Base-by-base conservation (phyloP, 768 basidiomycete species). In the Collybia mongolica region DNA sequence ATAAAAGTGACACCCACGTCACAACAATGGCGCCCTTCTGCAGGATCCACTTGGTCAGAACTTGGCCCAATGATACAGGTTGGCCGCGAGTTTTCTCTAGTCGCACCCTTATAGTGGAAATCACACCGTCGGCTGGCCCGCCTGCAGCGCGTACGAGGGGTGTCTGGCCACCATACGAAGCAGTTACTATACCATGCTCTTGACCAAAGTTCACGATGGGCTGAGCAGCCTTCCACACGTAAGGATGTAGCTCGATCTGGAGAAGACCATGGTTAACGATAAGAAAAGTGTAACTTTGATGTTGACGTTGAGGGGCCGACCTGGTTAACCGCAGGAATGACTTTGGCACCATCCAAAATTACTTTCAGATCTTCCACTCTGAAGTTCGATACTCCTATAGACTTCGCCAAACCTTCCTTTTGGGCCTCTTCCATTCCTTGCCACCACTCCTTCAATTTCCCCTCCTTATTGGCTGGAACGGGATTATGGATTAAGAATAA, bases 341-440 rank as follows among this genome's bases (percentile, higher is more conserved):
- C 65, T 22, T 71, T 74, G 3, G 79, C 82, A 5, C 55, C 65
- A 36, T 76, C 74, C 46, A 85, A 51, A 7, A 89, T 64, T 19
- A 69, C 65, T 59, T 84, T 65, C 49, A 90, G 65, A 56, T 82
- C 71, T 24, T 74, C 63, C 35, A 85, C 70, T 23, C 59, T 68
- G 66, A 84, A 89, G 65, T 89, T 90, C 56, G 82, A 83, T 18
- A 90, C 84, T 3, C 86, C 87, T 44, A 89, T 84, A 44, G 81
- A 81, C 54, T 70, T 77, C 35, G 76, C 65, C 40, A 79, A 58
- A 2, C 76, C 76, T 5, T 68, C 75, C 18, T 59, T 59, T 57
- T 81, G 71, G 32, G 80, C 66, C 36, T 74, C 76, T 58, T 87
- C 84, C 77, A 88, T 77, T 5, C 68, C 78, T 41, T 72, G 72